Evolutionary conservation across 73 alveolate genomes (phyloP).

Genomic region (Blepharisma stoltei): DNA sequence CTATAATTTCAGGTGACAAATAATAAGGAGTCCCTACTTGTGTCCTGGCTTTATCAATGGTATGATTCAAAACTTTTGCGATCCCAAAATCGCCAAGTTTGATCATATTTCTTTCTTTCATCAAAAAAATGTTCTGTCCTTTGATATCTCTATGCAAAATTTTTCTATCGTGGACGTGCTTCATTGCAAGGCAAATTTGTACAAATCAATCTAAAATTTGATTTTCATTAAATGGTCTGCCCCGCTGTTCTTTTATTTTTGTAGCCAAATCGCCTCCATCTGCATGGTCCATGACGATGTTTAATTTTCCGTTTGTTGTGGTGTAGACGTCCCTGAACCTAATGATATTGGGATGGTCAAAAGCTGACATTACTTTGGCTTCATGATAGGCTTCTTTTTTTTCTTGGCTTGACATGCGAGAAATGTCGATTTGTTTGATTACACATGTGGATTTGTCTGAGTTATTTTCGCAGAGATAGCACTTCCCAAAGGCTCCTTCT

Average conservation of each 20-base stretch:
- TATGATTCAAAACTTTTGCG: constrained; percentile 76
- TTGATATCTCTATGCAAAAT: constrained; percentile 86
- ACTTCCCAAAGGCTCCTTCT: constrained; percentile 93
- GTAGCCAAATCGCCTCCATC: constrained; percentile 69
- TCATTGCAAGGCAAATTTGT: constrained; percentile 92
- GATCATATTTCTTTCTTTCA: constrained; percentile 64
- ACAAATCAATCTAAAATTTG: constrained; percentile 85
- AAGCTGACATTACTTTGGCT: constrained; percentile 81
- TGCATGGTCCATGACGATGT: constrained; percentile 87
- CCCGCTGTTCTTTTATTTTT: constrained; percentile 40
- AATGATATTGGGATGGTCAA: constrained; percentile 91
- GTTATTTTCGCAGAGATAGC: constrained; percentile 79
- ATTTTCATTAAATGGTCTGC: constrained; percentile 67
- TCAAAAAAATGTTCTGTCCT: constrained; percentile 79
- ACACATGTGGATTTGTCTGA: constrained; percentile 75
- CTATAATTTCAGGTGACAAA: constrained; percentile 94
- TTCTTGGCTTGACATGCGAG: constrained; percentile 77
- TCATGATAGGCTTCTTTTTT: constrained; percentile 82
- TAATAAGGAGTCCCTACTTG: constrained; percentile 94
- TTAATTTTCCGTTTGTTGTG: constrained; percentile 79
- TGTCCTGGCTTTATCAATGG: constrained; percentile 83
- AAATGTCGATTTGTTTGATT: constrained; percentile 81
- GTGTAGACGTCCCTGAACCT: constrained; percentile 84
- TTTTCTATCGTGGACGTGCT: constrained; percentile 92
- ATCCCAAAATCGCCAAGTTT: constrained; percentile 95